These are phyloP conservation scores for Penicillium mononematosum DNA, from an alignment of 495 filamentous ascomycete genomes.

Conservation along the genomic window DNA sequence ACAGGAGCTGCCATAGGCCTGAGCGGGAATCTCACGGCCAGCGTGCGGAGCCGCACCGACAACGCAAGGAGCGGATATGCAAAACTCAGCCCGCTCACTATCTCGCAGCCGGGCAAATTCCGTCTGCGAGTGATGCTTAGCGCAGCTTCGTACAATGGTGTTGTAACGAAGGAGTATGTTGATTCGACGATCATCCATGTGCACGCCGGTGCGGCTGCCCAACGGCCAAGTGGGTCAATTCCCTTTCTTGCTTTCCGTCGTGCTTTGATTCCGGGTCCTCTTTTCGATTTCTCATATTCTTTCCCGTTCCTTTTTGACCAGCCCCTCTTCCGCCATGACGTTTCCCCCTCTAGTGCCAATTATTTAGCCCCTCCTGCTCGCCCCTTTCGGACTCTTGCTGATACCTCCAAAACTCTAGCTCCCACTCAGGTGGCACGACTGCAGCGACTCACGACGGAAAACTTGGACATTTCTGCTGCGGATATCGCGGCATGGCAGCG, in stretches of 20 bases:
- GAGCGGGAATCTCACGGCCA: slow-evolving; percentile 36
- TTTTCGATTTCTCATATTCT: not conserved
- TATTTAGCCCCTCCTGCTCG: not conserved
- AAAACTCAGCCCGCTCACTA: slow-evolving; percentile 32
- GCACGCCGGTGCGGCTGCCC: slow-evolving; percentile 29
- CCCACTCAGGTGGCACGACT: slow-evolving; percentile 30
- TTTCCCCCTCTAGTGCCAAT: not conserved
- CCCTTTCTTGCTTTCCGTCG: slow-evolving; percentile 1
- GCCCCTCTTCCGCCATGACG: slow-evolving; percentile 2
- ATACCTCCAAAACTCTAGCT: slow-evolving; percentile 23
- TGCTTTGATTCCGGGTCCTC: not conserved
- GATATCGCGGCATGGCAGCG: slow-evolving; percentile 40
- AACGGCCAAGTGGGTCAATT: slow-evolving; percentile 37
- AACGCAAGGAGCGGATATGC: slow-evolving; percentile 41
- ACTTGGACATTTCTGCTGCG: slow-evolving; percentile 36
- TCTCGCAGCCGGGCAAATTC: slow-evolving; percentile 37
- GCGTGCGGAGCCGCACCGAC: slow-evolving; percentile 35
- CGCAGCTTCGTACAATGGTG: slow-evolving; percentile 31
- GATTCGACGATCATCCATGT: slow-evolving; percentile 40
- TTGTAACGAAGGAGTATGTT: slow-evolving; percentile 34
- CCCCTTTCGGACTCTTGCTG: slow-evolving; percentile 18
- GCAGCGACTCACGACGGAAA: slow-evolving; percentile 35
- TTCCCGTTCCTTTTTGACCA: not conserved
- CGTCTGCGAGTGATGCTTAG: slow-evolving; percentile 40
- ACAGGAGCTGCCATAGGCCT: slow-evolving; percentile 26